phyloP scores from a whole-genome alignment of 1,284 basidiomycete genomes.

The Cryptococcus hybrid region DNA sequence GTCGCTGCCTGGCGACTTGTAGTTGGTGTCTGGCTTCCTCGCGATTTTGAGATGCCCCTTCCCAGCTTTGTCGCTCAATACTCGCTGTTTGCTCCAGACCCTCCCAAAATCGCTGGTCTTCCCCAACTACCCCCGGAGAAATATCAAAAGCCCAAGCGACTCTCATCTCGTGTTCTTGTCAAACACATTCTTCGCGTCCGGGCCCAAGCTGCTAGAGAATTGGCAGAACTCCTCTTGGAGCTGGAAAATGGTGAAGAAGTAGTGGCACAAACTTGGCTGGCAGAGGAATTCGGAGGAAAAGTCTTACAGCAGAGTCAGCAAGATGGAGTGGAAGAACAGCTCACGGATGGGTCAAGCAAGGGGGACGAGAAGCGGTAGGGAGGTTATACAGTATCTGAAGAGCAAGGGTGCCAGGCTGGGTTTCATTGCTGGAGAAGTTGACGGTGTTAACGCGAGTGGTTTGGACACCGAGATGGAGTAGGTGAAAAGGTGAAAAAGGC shows the following conservation, averaged over 20 bases:
- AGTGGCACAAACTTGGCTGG: constrained; percentile 46
- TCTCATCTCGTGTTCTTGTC: constrained; percentile 75
- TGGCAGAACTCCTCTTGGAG: constrained; percentile 67
- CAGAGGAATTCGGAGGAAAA: constrained; percentile 36
- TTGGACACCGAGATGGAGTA: constrained; percentile 2
- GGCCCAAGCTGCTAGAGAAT: constrained; percentile 68
- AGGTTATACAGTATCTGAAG: constrained; percentile 47
- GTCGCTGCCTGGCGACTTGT: constrained; percentile 85
- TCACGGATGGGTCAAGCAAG: constrained; percentile 19
- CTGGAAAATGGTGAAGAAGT: constrained; percentile 54
- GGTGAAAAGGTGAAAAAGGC: neutral
- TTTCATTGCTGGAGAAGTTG: neutral
- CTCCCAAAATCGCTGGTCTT: constrained; percentile 37
- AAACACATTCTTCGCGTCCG: constrained; percentile 80
- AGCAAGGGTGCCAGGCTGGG: constrained; percentile 41
- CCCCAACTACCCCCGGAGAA: constrained; percentile 30
- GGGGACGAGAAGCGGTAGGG: constrained; percentile 36
- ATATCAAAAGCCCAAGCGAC: constrained; percentile 50
- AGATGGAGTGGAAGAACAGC: constrained; percentile 17
- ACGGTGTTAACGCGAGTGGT: neutral
- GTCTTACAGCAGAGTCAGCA: constrained; percentile 23
- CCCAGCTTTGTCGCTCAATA: constrained; percentile 59
- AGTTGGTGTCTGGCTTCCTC: constrained; percentile 84
- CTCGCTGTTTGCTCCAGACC: constrained; percentile 36
- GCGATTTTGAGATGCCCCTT: constrained; percentile 73